phyloP scores from a whole-genome alignment of 2,329 filamentous ascomycete species.

The Chaetomium sp. region DNA sequence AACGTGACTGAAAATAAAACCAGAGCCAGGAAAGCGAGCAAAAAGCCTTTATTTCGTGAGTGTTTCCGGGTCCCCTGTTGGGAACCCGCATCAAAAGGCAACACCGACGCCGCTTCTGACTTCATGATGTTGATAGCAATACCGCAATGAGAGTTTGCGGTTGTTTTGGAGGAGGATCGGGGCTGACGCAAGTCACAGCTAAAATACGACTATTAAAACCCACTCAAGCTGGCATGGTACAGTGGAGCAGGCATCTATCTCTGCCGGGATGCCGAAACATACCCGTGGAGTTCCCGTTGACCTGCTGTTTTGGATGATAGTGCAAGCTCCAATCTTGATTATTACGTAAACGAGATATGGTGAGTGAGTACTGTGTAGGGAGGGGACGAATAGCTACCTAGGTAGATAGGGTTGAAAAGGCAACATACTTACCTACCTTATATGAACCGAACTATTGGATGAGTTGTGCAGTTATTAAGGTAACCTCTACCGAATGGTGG shows the following conservation, averaged over 20 bases:
- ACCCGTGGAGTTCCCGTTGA: neutral
- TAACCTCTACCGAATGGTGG: too few relatives aligned
- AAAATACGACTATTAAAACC: neutral
- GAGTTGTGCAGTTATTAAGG: too few relatives aligned
- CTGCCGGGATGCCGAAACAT: neutral
- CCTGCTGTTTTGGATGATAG: constrained; percentile 12
- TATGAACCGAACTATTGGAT: too few relatives aligned
- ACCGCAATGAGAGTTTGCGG: neutral
- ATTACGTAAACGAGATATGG: neutral
- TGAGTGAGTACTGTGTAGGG: too few relatives aligned
- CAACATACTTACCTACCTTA: too few relatives aligned
- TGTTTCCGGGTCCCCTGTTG: neutral
- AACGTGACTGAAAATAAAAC: constrained; percentile 1
- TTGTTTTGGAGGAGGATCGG: neutral
- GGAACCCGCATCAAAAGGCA: constrained; percentile 11
- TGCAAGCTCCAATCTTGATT: neutral
- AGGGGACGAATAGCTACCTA: neutral
- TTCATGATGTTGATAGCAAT: constrained; percentile 17
- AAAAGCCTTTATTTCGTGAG: neutral
- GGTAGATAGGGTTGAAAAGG: neutral
- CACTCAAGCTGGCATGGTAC: neutral
- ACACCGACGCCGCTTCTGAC: constrained; percentile 4
- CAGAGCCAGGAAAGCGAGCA: neutral
- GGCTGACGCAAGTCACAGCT: neutral
- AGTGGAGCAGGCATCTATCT: neutral